A percentile compares a stretch with the other conserved stretches of the same genome.
These are phyloP conservation scores for Mortierella sp. DNA, from an alignment of 371 early-diverging fungal species.

Conservation along the genomic window DNA sequence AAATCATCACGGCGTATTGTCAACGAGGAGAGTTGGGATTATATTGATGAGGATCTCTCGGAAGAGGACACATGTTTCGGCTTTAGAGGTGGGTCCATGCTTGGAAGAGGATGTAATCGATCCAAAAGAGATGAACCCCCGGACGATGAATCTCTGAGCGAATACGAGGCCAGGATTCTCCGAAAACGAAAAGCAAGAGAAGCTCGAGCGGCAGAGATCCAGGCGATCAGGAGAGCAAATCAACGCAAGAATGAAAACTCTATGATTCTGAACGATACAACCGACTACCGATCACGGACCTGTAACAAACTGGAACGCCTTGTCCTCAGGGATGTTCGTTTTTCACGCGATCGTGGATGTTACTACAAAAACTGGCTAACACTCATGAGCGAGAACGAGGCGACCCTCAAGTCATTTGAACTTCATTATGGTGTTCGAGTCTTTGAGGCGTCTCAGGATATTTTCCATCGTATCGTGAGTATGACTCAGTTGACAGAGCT, in stretches of 20 bases:
- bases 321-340: conserved; percentile 32
- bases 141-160: conserved; percentile 17
- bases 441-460: conserved; percentile 21
- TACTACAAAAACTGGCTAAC: conserved; percentile 29
- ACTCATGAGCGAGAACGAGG: conserved; percentile 24
- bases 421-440: conserved; percentile 22
- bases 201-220: background rate
- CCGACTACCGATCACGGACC: conserved; percentile 15
- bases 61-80: background rate
- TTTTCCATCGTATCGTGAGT: conserved; percentile 14
- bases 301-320: conserved; percentile 30
- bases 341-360: conserved; percentile 30
- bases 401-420: conserved; percentile 14
- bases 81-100: background rate
- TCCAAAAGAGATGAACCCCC: background rate
- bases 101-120: background rate
- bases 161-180: conserved; percentile 30
- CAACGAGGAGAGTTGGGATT: conserved; percentile 19
- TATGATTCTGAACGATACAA: conserved; percentile 29
- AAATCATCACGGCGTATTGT: conserved; percentile 9
- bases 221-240: conserved; percentile 15
- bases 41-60: conserved; percentile 25
- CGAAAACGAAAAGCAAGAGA: conserved; percentile 3
- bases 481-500: conserved; percentile 21
- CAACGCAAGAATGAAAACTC: conserved; percentile 22